Conservation (phyloP, 208 protist genomes). For the Blastocrithidia nonstop region DNA sequence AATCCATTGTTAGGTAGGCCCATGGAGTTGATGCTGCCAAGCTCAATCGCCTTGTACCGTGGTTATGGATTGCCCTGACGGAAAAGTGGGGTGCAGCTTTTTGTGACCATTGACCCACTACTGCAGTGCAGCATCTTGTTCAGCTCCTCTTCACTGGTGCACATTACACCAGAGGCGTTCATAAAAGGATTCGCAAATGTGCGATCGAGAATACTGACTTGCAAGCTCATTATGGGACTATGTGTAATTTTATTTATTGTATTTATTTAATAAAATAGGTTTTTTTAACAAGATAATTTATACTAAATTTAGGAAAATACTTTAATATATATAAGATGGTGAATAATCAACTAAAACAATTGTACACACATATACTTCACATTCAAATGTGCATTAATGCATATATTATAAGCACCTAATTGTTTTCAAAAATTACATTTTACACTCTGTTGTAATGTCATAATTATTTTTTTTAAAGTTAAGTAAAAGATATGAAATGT, state of each 20-base stretch:
- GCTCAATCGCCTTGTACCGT: constrained; percentile 43
- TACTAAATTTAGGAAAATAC: too few species aligned
- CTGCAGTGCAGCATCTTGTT: constrained; percentile 25
- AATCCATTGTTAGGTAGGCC: constrained; percentile 77
- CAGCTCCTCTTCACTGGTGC: constrained; percentile 48
- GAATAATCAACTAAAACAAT: not conserved
- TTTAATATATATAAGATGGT: too few species aligned
- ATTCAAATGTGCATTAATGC: constrained; percentile 16
- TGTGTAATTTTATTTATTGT: constrained; percentile 5
- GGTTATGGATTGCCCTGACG: constrained; percentile 73
- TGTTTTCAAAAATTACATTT: too few species aligned
- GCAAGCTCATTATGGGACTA: constrained; percentile 33
- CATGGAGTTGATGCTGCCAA: constrained; percentile 83
- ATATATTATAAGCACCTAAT: too few species aligned
- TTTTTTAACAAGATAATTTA: too few species aligned
- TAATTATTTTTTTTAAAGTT: too few species aligned
- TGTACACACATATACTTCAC: constrained; percentile 8
- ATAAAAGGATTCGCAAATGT: constrained; percentile 74
- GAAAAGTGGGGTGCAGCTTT: constrained; percentile 57
- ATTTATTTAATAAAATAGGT: not conserved
- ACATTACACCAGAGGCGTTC: constrained; percentile 77
- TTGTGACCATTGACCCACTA: constrained; percentile 65
- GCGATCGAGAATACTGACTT: constrained; percentile 35
- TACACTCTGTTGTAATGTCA: too few species aligned
- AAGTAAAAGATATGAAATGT: too few species aligned